Evolutionary conservation across 1,284 basidiomycete genomes (phyloP).

Genomic region (Papiliotrema laurentii): DNA sequence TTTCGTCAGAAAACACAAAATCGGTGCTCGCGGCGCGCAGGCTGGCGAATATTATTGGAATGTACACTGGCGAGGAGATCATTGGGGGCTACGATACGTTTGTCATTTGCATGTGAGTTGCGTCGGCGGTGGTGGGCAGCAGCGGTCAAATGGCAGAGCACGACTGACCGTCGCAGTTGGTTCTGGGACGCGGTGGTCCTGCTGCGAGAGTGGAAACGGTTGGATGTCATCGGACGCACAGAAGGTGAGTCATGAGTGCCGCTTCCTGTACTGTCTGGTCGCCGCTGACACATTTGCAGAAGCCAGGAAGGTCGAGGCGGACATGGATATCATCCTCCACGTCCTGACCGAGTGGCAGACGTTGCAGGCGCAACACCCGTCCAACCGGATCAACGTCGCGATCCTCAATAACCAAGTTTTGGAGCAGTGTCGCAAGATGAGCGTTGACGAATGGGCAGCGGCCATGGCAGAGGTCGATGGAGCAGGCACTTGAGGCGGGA

Average conservation of each 20-base stretch:
- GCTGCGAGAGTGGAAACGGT: not conserved
- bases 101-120: constrained; percentile 2
- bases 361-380: not conserved
- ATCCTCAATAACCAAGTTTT: constrained; percentile 6
- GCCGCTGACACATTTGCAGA: not conserved
- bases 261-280: not conserved
- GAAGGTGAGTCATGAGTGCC: not conserved
- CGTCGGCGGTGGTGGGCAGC: not conserved
- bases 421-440: constrained; percentile 18
- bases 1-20: constrained; percentile 17
- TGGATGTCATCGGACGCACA: not conserved
- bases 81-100: constrained; percentile 1
- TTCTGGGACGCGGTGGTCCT: not conserved
- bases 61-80: constrained; percentile 10
- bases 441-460: constrained; percentile 20
- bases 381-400: not conserved
- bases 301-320: not conserved
- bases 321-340: not conserved
- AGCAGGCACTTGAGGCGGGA: not conserved
- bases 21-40: constrained; percentile 27
- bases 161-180: no score
- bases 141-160: not conserved
- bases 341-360: not conserved
- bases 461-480: constrained; percentile 17
- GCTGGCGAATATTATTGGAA: constrained; percentile 24